Base-by-base conservation (phyloP, 352 stramenopile species). In the Blastocystis sp. region DNA sequence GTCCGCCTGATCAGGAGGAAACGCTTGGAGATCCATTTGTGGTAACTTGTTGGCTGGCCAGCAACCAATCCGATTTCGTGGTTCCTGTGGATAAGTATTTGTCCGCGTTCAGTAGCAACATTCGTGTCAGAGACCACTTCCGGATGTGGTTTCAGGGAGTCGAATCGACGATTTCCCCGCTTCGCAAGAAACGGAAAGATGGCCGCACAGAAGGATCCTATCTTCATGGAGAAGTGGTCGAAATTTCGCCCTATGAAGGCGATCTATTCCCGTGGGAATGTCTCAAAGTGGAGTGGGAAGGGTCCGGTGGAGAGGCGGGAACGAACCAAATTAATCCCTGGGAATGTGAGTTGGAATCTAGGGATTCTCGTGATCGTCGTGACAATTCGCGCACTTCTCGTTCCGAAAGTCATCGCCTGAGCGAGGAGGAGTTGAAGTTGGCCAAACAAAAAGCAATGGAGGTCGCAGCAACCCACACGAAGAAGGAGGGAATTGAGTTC, bases 261-360 rank as follows among this genome's bases (percentile, higher is more conserved):
- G 23, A 43, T 6, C 43, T 64, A 18, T 84, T 84, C 47, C 73
- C 73, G n/a, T 84, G 73, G 73, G 73, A 84, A n/a, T 41, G 43
- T 13, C 13, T 84, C 43, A 43, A n/a, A 20, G 73, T 84, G n/a
- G 18, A 29, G 20, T 84, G 73, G 73, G 53, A 68, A 34, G 26
- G 20, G 3, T 47, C 37, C 37, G 53, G n/a, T 20, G 43, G 20
- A 23, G 73, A 84, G 50, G 73, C 73, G 39, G 73, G 73, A 26
- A 84, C 73, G 13, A 68, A 84, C 37, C 73, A 43, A 23, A 84
- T 84, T 45, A 84, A 84, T 64, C 47, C 73, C 15, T 84, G 73
- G 73, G 73, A 84, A 47, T 84, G 73, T 34, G 73, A 84, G 56
- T 84, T 41, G 26, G 34, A 53, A 15, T 13, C 47, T 15, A 64